Conservation (phyloP, 257 asterid genomes). For the Solanum bulbocastanum region DNA sequence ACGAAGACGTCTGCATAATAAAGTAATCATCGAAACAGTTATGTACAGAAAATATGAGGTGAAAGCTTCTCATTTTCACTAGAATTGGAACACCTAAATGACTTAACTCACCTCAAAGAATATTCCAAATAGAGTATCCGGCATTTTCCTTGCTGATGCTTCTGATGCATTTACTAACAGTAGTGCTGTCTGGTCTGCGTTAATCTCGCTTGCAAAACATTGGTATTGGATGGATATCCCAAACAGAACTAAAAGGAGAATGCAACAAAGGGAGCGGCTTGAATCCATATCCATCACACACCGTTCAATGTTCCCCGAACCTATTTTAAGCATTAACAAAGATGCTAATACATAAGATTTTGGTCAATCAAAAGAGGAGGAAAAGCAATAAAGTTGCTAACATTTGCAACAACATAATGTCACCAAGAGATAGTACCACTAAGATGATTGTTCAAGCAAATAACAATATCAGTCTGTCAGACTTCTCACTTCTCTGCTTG, state of each 20-base stretch:
- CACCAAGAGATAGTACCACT: neutral
- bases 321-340: constrained; percentile 16
- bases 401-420: neutral
- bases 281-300: constrained; percentile 48
- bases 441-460: neutral
- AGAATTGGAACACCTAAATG: neutral
- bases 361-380: neutral
- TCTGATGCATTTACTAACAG: constrained; percentile 47
- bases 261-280: neutral
- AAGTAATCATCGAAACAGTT: neutral
- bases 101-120: constrained; percentile 72
- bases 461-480: neutral
- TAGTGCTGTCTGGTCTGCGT: constrained; percentile 27
- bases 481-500: neutral
- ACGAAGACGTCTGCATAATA: neutral
- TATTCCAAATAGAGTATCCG: constrained; percentile 60
- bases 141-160: constrained; percentile 48
- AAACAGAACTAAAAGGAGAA: constrained; percentile 31
- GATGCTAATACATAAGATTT: constrained; percentile 6
- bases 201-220: constrained; percentile 33
- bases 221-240: constrained; percentile 22
- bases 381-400: neutral
- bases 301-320: constrained; percentile 20
- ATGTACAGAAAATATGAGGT: neutral
- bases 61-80: neutral